Evolutionary conservation across 768 basidiomycete species (phyloP).

Genomic region (Lanmaoa rubissima): DNA sequence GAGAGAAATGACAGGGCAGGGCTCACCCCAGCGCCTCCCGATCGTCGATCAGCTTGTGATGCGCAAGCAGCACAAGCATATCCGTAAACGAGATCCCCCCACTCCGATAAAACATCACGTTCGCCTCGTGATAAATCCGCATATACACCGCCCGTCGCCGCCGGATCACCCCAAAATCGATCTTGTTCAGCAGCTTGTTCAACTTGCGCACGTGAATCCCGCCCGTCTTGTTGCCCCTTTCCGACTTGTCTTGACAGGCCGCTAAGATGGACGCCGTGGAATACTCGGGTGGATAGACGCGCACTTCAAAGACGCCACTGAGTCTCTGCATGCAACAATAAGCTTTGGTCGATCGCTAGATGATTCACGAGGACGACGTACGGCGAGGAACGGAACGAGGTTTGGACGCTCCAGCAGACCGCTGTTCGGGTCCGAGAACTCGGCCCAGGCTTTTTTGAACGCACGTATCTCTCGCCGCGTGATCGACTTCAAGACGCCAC

Average conservation of each 20-base stretch:
- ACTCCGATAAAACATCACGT: slow-evolving; percentile 63
- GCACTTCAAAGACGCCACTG: slow-evolving; percentile 83
- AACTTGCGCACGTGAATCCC: slow-evolving; percentile 68
- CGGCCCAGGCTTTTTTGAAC: slow-evolving; percentile 94
- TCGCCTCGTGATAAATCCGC: slow-evolving; percentile 85
- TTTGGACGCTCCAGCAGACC: slow-evolving; percentile 70
- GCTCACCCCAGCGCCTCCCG: slow-evolving; percentile 84
- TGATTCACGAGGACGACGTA: slow-evolving; percentile 39
- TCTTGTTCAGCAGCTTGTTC: slow-evolving; percentile 50
- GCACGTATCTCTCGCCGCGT: slow-evolving; percentile 89
- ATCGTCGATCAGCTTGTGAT: slow-evolving; percentile 90
- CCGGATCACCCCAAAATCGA: slow-evolving; percentile 65
- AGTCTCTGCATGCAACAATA: slow-evolving; percentile 53
- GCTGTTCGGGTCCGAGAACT: slow-evolving; percentile 74
- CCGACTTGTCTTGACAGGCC: slow-evolving; percentile 40
- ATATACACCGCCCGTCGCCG: slow-evolving; percentile 69
- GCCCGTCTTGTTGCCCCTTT: slow-evolving; percentile 36
- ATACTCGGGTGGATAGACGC: slow-evolving; percentile 75
- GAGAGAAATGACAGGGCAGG: not conserved
- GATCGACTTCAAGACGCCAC: slow-evolving; percentile 70
- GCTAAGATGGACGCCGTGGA: slow-evolving; percentile 59
- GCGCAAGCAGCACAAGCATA: slow-evolving; percentile 84
- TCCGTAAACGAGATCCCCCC: slow-evolving; percentile 88
- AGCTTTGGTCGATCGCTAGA: not conserved
- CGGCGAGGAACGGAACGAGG: slow-evolving; percentile 79